A percentile compares a stretch with the other conserved stretches of the same genome.
Evolutionary conservation across 2,329 filamentous ascomycete species (phyloP).

Genomic region (Teratosphaeria viscida): DNA sequence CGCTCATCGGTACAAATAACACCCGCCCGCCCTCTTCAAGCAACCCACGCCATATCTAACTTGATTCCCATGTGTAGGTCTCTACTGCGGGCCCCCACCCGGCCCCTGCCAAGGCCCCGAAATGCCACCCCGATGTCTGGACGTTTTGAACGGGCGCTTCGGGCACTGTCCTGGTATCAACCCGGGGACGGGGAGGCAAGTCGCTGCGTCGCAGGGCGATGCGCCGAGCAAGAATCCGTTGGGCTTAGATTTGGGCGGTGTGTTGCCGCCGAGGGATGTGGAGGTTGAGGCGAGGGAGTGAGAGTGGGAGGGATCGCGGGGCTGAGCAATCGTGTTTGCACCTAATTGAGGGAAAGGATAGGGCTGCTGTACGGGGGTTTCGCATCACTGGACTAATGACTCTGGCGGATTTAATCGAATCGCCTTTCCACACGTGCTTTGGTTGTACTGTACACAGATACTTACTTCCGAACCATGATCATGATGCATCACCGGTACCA

Average conservation of each 20-base stretch:
- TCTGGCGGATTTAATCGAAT: too few species aligned
- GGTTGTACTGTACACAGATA: too few species aligned
- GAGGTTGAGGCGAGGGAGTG: background rate
- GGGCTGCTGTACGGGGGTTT: too few species aligned
- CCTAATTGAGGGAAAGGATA: too few species aligned
- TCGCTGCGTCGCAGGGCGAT: background rate
- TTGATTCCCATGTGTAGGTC: background rate
- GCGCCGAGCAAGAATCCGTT: background rate
- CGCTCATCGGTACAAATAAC: background rate
- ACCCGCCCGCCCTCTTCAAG: background rate
- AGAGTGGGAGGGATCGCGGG: background rate
- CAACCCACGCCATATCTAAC: background rate
- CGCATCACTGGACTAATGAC: too few species aligned
- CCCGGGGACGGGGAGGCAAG: background rate
- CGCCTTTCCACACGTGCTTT: too few species aligned
- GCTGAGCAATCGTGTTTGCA: too few species aligned
- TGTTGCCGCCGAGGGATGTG: background rate
- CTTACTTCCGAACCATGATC: too few species aligned
- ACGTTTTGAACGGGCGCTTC: background rate
- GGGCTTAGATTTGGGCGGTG: background rate
- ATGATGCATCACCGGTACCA: too few species aligned
- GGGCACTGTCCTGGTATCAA: background rate
- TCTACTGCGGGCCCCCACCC: background rate
- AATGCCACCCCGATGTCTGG: background rate
- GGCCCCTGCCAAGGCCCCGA: background rate